Base-by-base conservation (phyloP, 257 asterid species). In the Forsythia suspensa region DNA sequence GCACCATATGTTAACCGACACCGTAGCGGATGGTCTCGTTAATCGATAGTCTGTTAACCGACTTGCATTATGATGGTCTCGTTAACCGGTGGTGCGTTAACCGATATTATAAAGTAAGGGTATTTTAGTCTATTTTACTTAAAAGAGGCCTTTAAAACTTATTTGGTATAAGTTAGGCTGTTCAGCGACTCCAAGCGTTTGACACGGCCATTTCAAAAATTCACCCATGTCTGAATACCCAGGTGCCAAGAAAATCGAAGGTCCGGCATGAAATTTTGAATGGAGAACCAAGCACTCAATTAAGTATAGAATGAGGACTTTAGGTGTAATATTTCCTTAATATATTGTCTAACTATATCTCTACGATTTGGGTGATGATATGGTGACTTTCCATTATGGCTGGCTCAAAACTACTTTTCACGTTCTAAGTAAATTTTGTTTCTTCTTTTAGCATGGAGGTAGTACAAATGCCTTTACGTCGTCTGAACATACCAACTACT, bases 391-490 rank as follows among this genome's bases (percentile, higher is more conserved):
- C 67, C 73, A 34, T 57, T 51, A 46, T 8, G 67, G 69, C 73
- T 78, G 48, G 63, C 76, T 70, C 18, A 69, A 65, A 69, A 29
- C 36, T 61, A 70, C 46, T 57, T 41, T 36, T 44, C 37, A 72
- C 5, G 9, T 29, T 73, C 18, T 44, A 40, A 69, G 21, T 48
- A 7, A 61, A 68, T 74, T 79, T 20, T 75, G 34, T 70, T 77
- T 67, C 41, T 80, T 74, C 12, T 59, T 80, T 73, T 78, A 95
- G 99, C 96, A 93, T 85, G 98, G 98, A 59, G 99, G 99, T 79
- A 93, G 96, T 85, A 93, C 97, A 70, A 95, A 93, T 91, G 99
- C 99, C 70, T 95, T 92, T 86, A 95, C 99, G 13, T 71, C 94
- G 65, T 83, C 96, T 69, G 96, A 92, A 84, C 87, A 92, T 84